Percentiles rank a stretch among this genome's conserved stretches.
Conservation (phyloP, 2,329 filamentous ascomycete species). For the Cryphonectria naterciae region DNA sequence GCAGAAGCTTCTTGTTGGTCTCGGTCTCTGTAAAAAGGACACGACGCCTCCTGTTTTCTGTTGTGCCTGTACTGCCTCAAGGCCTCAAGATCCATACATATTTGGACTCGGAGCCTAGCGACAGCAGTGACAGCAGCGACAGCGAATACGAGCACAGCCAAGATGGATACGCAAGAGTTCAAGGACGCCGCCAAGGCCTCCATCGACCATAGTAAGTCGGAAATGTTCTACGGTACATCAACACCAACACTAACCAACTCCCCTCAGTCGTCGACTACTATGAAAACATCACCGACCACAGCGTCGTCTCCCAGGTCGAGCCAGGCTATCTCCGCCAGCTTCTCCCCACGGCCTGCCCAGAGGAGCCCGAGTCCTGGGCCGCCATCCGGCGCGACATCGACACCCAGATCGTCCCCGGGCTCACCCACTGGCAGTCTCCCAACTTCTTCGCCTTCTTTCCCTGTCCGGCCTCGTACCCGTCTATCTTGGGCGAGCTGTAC, state of each 20-base stretch:
- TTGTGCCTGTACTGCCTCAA: background rate
- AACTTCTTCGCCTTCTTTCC: slow-evolving; percentile 98
- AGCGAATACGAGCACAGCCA: background rate
- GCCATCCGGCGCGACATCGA: slow-evolving; percentile 84
- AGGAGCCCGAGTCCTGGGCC: slow-evolving; percentile 72
- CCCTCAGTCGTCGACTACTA: slow-evolving; percentile 79
- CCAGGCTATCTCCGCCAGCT: slow-evolving; percentile 86
- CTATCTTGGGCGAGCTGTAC: slow-evolving; percentile 91
- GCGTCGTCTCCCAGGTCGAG: slow-evolving; percentile 76
- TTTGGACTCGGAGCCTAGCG: background rate
- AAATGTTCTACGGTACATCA: slow-evolving; percentile 10
- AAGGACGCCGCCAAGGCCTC: slow-evolving; percentile 74
- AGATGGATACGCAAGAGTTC: slow-evolving; percentile 82
- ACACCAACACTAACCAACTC: background rate
- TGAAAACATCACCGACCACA: slow-evolving; percentile 69
- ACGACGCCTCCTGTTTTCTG: no score
- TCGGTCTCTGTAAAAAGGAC: background rate
- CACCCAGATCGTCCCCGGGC: slow-evolving; percentile 82
- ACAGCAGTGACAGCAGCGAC: background rate
- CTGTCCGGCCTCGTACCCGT: slow-evolving; percentile 78
- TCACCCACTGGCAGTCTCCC: slow-evolving; percentile 92
- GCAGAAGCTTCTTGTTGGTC: no score
- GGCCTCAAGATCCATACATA: background rate
- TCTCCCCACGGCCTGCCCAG: slow-evolving; percentile 69
- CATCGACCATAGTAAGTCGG: slow-evolving; percentile 75